Conservation (phyloP, 139 green algal species). For the Chlorella sorokiniana region DNA sequence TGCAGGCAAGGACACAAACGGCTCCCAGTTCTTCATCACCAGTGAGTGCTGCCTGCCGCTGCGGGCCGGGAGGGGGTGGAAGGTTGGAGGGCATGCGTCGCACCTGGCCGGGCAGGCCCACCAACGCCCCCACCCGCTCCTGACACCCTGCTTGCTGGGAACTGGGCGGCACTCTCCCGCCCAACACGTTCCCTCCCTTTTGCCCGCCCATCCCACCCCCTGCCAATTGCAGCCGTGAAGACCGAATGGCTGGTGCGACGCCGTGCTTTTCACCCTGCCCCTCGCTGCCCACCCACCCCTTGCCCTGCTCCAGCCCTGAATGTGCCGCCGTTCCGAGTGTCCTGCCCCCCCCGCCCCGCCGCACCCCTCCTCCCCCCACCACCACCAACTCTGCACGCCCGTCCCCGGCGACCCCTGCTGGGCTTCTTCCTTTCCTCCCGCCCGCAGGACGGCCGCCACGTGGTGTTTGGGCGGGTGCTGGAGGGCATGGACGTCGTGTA, state of each 20-base stretch:
- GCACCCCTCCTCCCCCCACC: no score
- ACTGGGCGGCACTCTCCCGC: no score
- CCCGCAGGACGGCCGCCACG: constrained; percentile 93
- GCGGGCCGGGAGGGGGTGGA: constrained; percentile 70
- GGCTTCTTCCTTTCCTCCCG: constrained; percentile 52
- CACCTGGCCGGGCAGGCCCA: neutral
- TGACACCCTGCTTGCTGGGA: no score
- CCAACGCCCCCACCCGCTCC: neutral
- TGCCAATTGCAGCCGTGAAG: neutral
- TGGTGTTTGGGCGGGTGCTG: constrained; percentile 89
- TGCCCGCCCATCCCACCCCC: neutral
- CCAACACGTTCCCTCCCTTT: no score
- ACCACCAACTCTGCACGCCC: neutral
- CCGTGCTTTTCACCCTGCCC: neutral
- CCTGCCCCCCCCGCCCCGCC: no score
- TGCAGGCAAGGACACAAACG: constrained; percentile 74
- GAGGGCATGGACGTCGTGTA: constrained; percentile 84
- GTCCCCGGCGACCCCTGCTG: neutral
- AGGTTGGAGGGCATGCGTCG: neutral
- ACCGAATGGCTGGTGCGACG: constrained; percentile 19
- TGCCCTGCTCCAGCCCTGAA: neutral
- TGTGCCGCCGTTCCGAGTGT: no score
- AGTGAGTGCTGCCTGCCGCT: constrained; percentile 50
- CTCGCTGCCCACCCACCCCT: neutral
- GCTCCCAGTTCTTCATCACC: constrained; percentile 90